Percentiles rank a stretch among this genome's conserved stretches.
Evolutionary conservation across 306 rosid genomes (phyloP).

Genomic region (Oxytropis ochrocephala): DNA sequence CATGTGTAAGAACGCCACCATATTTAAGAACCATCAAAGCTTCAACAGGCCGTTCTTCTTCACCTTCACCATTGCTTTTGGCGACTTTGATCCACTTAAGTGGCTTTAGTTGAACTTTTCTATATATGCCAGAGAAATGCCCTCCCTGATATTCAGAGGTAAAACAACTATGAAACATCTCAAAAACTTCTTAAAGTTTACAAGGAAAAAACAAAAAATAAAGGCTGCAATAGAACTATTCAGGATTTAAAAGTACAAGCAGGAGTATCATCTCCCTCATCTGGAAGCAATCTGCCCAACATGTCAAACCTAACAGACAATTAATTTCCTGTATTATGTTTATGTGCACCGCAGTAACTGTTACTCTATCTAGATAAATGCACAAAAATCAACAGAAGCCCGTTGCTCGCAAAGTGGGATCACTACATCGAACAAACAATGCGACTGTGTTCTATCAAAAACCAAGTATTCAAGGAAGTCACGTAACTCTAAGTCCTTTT

Average conservation of each 20-base stretch:
- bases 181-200: neutral
- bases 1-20: slow-evolving; percentile 97
- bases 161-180: neutral
- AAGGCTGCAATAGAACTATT: neutral
- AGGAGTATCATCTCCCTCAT: slow-evolving; percentile 10
- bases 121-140: slow-evolving; percentile 92
- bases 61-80: slow-evolving; percentile 70
- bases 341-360: neutral
- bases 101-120: slow-evolving; percentile 96
- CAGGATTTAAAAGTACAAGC: neutral
- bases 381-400: neutral
- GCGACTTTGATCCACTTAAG: slow-evolving; percentile 85
- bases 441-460: neutral
- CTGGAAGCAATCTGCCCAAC: neutral
- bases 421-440: neutral
- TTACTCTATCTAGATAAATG: neutral
- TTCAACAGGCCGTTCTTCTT: slow-evolving; percentile 93
- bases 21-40: slow-evolving; percentile 97
- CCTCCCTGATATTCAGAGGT: slow-evolving; percentile 60
- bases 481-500: neutral
- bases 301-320: neutral
- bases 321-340: neutral
- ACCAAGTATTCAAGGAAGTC: neutral
- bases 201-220: neutral
- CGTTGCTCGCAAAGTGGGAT: neutral